phyloP scores from a whole-genome alignment of 495 filamentous ascomycete species.

The Pyronema domesticum region DNA sequence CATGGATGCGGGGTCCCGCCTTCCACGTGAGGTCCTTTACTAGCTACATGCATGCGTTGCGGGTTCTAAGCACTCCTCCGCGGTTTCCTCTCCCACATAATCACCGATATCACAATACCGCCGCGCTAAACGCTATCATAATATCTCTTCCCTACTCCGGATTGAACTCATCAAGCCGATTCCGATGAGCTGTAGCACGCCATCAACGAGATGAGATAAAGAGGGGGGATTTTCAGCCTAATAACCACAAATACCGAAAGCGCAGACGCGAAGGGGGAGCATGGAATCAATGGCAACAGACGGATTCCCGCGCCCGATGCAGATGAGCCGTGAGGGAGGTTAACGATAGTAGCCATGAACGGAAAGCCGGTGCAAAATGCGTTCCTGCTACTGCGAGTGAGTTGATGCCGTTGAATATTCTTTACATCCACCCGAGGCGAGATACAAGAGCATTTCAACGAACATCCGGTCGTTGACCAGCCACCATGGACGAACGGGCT shows the following conservation, averaged over 20 bases:
- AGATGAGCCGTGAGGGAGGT: slow-evolving; percentile 44
- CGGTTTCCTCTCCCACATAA: slow-evolving; percentile 3
- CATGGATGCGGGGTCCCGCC: no score
- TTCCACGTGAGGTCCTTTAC: no score
- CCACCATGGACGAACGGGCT: slow-evolving; percentile 27
- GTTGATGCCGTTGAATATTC: neutral
- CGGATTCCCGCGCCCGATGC: slow-evolving; percentile 39
- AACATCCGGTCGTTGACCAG: slow-evolving; percentile 20
- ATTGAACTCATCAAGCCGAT: slow-evolving; percentile 33
- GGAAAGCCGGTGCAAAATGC: slow-evolving; percentile 39
- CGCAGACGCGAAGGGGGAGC: slow-evolving; percentile 35
- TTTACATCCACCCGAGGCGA: neutral
- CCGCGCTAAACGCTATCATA: slow-evolving; percentile 2
- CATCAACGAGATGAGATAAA: slow-evolving; percentile 32
- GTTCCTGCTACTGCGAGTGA: slow-evolving; percentile 25
- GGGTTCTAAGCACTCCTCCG: no score
- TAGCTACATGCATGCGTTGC: no score
- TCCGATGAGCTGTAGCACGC: slow-evolving; percentile 34
- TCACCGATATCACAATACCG: neutral
- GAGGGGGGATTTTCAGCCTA: slow-evolving; percentile 32
- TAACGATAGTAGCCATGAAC: slow-evolving; percentile 39
- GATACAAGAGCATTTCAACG: slow-evolving; percentile 4
- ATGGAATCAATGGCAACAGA: slow-evolving; percentile 38
- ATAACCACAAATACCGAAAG: slow-evolving; percentile 31
- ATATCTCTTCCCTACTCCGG: slow-evolving; percentile 22